Evolutionary conservation across 2,329 filamentous ascomycete genomes (phyloP).

Genomic region (Eutypella sp.): DNA sequence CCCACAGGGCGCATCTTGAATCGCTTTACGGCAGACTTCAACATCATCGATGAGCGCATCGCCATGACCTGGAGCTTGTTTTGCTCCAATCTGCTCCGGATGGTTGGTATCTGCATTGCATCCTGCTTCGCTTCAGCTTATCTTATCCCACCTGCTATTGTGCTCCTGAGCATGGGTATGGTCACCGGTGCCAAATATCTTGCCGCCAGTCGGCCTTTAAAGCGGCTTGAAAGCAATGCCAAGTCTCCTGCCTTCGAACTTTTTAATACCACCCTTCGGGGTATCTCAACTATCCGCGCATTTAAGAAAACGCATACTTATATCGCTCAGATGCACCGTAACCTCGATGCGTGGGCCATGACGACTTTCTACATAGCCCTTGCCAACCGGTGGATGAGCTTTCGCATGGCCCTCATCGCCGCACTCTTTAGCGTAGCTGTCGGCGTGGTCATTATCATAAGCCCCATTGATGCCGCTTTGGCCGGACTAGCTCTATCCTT

Average conservation of each 20-base stretch:
- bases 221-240: constrained; percentile 15
- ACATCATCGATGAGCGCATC: constrained; percentile 65
- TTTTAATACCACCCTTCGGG: neutral
- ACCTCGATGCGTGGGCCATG: neutral
- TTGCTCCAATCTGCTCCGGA: constrained; percentile 54
- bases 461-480: too few species aligned
- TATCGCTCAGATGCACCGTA: neutral
- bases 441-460: too few species aligned
- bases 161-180: constrained; percentile 28
- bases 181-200: neutral
- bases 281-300: neutral
- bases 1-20: constrained; percentile 65
- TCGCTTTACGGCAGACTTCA: constrained; percentile 64
- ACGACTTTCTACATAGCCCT: neutral
- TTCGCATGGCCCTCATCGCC: too few species aligned
- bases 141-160: constrained; percentile 56
- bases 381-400: too few species aligned
- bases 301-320: neutral
- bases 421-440: too few species aligned
- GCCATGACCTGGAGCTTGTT: constrained; percentile 63
- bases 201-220: constrained; percentile 16
- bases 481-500: too few species aligned
- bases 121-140: constrained; percentile 67
- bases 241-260: constrained; percentile 43
- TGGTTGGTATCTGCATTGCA: constrained; percentile 63